These are phyloP conservation scores for Tetracentron sinense DNA, from an alignment of 164 flowering plant species.

Conservation along the genomic window DNA sequence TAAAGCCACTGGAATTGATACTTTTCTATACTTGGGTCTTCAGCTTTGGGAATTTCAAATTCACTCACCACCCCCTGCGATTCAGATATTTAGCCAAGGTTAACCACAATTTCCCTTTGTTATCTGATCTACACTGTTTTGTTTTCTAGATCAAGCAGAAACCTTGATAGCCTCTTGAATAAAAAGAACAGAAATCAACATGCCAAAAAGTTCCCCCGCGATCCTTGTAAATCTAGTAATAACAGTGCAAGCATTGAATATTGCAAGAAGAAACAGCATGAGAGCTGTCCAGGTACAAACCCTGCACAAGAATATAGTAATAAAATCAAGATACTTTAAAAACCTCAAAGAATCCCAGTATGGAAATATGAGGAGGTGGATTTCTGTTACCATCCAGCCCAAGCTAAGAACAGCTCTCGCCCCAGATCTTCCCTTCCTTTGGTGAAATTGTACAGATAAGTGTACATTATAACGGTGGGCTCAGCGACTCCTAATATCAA, in stretches of 20 bases:
- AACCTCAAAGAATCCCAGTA: neutral
- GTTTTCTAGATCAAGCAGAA: neutral
- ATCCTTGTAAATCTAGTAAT: slow-evolving; percentile 53
- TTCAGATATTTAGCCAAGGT: neutral
- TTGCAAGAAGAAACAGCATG: slow-evolving; percentile 44
- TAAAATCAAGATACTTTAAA: neutral
- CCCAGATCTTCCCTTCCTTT: slow-evolving; percentile 38
- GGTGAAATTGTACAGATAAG: slow-evolving; percentile 44
- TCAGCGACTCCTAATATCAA: slow-evolving; percentile 64
- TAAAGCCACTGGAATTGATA: slow-evolving; percentile 47
- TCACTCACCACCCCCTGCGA: slow-evolving; percentile 50
- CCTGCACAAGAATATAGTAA: slow-evolving; percentile 25
- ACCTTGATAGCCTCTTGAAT: slow-evolving; percentile 56
- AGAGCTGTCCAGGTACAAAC: slow-evolving; percentile 61
- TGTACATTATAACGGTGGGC: slow-evolving; percentile 67
- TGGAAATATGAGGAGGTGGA: neutral
- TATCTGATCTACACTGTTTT: neutral
- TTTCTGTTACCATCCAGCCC: slow-evolving; percentile 55
- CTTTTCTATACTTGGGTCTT: slow-evolving; percentile 19
- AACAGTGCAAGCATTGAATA: slow-evolving; percentile 49
- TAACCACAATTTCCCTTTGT: neutral
- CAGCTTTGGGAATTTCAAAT: slow-evolving; percentile 30
- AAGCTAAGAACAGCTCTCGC: slow-evolving; percentile 42
- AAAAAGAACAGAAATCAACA: slow-evolving; percentile 53
- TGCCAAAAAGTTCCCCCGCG: slow-evolving; percentile 65